A percentile compares a stretch with the other conserved stretches of the same genome.
Evolutionary conservation across 75 land plant genomes (phyloP).

Genomic region (Cunninghamia lanceolata): DNA sequence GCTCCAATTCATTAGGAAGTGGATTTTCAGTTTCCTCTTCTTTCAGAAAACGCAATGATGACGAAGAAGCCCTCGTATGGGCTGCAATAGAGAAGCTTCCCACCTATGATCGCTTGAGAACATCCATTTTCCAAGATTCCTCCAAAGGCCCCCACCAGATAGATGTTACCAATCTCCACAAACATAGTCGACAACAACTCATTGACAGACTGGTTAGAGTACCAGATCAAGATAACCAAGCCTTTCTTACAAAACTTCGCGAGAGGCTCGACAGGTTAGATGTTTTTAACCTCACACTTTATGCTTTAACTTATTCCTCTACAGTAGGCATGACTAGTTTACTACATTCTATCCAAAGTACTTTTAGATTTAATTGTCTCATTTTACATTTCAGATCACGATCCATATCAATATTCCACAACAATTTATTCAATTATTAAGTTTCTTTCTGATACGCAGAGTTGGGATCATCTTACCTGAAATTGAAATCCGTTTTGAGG

Average conservation of each 20-base stretch:
- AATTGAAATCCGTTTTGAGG: constrained; percentile 26
- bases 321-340: no score
- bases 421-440: neutral
- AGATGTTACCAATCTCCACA: constrained; percentile 54
- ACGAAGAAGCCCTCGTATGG: constrained; percentile 19
- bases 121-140: constrained; percentile 12
- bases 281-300: no score
- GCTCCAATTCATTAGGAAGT: neutral
- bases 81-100: constrained; percentile 28
- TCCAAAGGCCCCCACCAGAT: constrained; percentile 10
- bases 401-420: no score
- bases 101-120: constrained; percentile 16
- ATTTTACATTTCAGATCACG: no score
- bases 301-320: no score
- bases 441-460: constrained; percentile 5
- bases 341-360: no score
- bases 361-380: no score
- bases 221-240: constrained; percentile 63
- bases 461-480: constrained; percentile 30
- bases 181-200: constrained; percentile 40
- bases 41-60: neutral
- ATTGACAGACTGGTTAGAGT: constrained; percentile 57
- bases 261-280: constrained; percentile 55
- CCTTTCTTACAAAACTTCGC: constrained; percentile 50
- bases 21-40: neutral